Evolutionary conservation across 257 asterid species (phyloP).

Genomic region (Gynochthodes officinalis): DNA sequence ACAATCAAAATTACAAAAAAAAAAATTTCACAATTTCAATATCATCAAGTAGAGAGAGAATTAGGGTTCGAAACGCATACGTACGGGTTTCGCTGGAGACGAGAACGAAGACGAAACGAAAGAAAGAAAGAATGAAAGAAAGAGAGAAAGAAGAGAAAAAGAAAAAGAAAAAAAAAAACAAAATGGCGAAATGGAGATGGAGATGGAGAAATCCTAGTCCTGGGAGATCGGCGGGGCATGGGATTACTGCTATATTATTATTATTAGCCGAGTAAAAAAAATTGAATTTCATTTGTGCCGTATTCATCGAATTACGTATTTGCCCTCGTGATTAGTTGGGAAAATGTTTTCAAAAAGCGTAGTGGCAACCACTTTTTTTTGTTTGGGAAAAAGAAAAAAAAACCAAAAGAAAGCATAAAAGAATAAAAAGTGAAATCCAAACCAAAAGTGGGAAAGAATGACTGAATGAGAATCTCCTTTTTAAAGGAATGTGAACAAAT

Average conservation of each 20-base stretch:
- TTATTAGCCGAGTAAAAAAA: neutral
- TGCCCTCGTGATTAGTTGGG: neutral
- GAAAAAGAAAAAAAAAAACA: slow-evolving; percentile 2
- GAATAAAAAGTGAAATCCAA: neutral
- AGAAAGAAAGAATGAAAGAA: too few relatives aligned
- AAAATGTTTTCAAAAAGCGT: neutral
- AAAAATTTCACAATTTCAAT: neutral
- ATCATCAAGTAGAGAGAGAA: neutral
- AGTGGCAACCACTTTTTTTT: neutral
- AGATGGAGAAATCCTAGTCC: slow-evolving; percentile 8
- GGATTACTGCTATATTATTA: neutral
- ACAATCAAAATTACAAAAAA: neutral
- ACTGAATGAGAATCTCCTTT: neutral
- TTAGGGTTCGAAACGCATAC: slow-evolving; percentile 37
- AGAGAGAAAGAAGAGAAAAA: too few relatives aligned
- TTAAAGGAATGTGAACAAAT: neutral
- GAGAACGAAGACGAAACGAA: too few relatives aligned
- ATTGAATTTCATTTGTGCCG: neutral
- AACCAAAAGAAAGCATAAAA: neutral
- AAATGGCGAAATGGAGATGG: slow-evolving; percentile 11
- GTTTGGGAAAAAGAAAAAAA: too few relatives aligned
- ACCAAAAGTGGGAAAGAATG: neutral
- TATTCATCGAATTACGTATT: neutral
- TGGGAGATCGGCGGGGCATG: slow-evolving; percentile 11
- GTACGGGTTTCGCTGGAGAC: slow-evolving; percentile 28